Percentiles rank a stretch among this genome's conserved stretches.
These are phyloP conservation scores for Gaertneriomyces sp. DNA, from an alignment of 192 early-diverging fungal genomes.

Conservation along the genomic window DNA sequence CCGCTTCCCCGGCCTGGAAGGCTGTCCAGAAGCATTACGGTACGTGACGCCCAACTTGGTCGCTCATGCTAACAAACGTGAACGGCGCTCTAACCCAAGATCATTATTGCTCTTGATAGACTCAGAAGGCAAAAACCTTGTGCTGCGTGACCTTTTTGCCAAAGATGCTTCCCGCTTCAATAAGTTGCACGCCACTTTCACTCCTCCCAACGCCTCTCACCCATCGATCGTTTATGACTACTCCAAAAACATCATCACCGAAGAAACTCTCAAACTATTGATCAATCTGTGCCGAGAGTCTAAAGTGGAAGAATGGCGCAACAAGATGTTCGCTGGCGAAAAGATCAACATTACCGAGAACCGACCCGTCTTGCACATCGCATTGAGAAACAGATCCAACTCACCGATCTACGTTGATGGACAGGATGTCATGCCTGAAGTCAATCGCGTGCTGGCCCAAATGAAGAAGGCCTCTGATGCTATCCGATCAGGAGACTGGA, in stretches of 20 bases:
- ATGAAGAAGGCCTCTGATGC: constrained; percentile 80
- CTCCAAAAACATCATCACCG: constrained; percentile 90
- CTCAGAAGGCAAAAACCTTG: constrained; percentile 62
- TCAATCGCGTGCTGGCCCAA: constrained; percentile 90
- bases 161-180: constrained; percentile 74
- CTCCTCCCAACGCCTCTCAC: constrained; percentile 39
- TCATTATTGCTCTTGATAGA: constrained; percentile 19
- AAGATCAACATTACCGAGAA: constrained; percentile 97
- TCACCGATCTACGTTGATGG: constrained; percentile 82
- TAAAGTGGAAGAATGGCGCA: constrained; percentile 80
- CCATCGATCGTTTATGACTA: constrained; percentile 84
- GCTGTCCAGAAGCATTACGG: constrained; percentile 85
- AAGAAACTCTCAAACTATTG: constrained; percentile 76
- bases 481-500: constrained; percentile 89
- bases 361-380: constrained; percentile 93
- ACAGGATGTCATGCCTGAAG: constrained; percentile 90
- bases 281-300: constrained; percentile 79
- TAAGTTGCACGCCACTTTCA: constrained; percentile 71
- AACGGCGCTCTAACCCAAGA: too few species aligned
- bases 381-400: constrained; percentile 82
- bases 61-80: too few species aligned
- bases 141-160: constrained; percentile 78
- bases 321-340: constrained; percentile 92
- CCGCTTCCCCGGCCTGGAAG: constrained; percentile 63
- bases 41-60: too few species aligned